phyloP scores from a whole-genome alignment of 2,329 filamentous ascomycete species.

The Ophiostoma sp. region DNA sequence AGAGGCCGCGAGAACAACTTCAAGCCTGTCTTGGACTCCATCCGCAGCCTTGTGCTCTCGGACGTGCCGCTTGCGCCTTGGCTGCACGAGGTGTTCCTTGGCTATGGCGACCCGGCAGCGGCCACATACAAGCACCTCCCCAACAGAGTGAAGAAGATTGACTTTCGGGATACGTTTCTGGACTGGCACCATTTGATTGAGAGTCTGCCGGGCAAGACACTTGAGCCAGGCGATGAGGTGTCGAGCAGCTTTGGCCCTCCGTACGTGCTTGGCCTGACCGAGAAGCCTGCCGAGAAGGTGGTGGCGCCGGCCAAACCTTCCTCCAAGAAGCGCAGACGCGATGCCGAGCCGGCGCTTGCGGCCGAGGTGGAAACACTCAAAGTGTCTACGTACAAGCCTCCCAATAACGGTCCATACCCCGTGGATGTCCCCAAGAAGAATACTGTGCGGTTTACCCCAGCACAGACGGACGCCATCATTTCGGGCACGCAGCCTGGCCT shows the following conservation, averaged over 20 bases:
- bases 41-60: constrained; percentile 76
- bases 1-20: constrained; percentile 94
- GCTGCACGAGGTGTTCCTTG: constrained; percentile 96
- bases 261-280: constrained; percentile 70
- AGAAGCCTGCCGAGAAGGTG: constrained; percentile 46
- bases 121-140: constrained; percentile 79
- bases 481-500: constrained; percentile 92
- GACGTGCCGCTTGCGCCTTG: constrained; percentile 82
- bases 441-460: constrained; percentile 78
- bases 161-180: constrained; percentile 91
- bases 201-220: constrained; percentile 78
- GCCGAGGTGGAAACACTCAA: constrained; percentile 63
- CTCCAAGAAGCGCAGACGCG: constrained; percentile 82
- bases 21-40: constrained; percentile 85
- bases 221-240: constrained; percentile 70
- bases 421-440: constrained; percentile 79
- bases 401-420: constrained; percentile 84
- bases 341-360: constrained; percentile 61
- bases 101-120: constrained; percentile 85
- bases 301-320: constrained; percentile 46
- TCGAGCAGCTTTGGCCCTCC: constrained; percentile 76
- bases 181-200: constrained; percentile 92
- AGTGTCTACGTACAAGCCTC: constrained; percentile 84
- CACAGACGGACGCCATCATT: constrained; percentile 86
- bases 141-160: constrained; percentile 70